These are phyloP conservation scores for Capronia americana DNA, from an alignment of 2,329 filamentous ascomycete species.

Conservation along the genomic window DNA sequence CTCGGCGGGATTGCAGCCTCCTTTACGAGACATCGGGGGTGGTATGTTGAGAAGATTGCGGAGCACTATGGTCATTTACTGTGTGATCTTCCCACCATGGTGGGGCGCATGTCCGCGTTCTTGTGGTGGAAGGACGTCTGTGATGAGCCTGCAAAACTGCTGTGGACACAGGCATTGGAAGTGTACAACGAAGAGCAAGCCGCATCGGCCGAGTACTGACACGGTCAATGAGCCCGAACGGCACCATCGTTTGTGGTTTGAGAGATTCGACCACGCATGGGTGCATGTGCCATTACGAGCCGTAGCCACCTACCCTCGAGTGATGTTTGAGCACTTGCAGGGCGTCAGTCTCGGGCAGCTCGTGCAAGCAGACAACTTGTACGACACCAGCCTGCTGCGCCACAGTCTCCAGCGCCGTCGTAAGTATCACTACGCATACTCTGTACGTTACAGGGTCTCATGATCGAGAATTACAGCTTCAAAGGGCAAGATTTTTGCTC, in stretches of 20 bases:
- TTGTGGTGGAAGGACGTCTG: constrained; percentile 16
- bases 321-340: too few species aligned
- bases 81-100: not conserved
- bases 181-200: constrained; percentile 14
- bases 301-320: too few species aligned
- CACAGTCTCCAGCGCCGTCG: not conserved
- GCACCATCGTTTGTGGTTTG: not conserved
- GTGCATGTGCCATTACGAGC: too few species aligned
- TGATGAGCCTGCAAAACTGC: constrained; percentile 6
- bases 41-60: constrained; percentile 18
- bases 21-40: constrained; percentile 13
- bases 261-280: not conserved
- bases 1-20: constrained; percentile 13
- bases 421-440: too few species aligned
- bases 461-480: not conserved
- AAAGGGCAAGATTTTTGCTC: not conserved
- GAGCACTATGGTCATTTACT: not conserved
- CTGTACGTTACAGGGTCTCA: not conserved
- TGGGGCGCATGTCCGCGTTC: constrained; percentile 1
- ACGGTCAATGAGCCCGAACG: not conserved
- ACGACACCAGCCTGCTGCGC: not conserved
- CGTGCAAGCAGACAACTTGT: not conserved
- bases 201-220: not conserved
- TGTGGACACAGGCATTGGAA: constrained; percentile 12
- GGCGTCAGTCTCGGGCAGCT: not conserved